These are phyloP conservation scores for Saposhnikovia divaricata DNA, from an alignment of 129 eudicot species.

Conservation along the genomic window DNA sequence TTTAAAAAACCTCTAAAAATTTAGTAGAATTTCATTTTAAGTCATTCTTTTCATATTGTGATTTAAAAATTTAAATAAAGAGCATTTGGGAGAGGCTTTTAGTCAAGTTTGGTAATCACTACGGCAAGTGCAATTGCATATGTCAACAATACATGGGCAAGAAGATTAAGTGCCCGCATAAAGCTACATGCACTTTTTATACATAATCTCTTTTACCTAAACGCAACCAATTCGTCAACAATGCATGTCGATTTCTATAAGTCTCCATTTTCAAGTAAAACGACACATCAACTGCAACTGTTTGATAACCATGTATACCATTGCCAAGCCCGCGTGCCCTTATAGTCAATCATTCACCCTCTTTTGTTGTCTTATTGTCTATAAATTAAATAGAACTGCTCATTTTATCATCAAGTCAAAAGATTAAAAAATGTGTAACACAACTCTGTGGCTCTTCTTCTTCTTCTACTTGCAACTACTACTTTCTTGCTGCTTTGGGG, in stretches of 20 bases:
- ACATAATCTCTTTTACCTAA: neutral
- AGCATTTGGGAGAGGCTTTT: no score
- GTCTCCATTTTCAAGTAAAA: neutral
- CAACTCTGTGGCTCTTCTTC: conserved; percentile 14
- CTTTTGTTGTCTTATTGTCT: neutral
- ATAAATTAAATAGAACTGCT: neutral
- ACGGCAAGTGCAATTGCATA: no score
- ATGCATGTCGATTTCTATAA: neutral
- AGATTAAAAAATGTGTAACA: conserved; percentile 10
- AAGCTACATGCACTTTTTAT: neutral
- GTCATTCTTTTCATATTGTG: no score
- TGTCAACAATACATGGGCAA: no score
- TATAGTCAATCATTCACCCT: neutral
- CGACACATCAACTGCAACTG: neutral
- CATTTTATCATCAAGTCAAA: neutral
- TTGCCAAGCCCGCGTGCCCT: neutral
- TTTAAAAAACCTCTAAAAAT: no score
- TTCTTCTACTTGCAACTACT: conserved; percentile 27
- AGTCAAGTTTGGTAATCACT: no score
- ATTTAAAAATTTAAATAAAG: no score
- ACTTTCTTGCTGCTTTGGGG: conserved; percentile 32
- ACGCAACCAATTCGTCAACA: neutral
- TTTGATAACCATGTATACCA: neutral
- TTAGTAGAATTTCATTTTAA: no score
- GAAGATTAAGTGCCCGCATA: neutral